Conservation (phyloP, 2,329 filamentous ascomycete species). For the Pyrenophora teres region DNA sequence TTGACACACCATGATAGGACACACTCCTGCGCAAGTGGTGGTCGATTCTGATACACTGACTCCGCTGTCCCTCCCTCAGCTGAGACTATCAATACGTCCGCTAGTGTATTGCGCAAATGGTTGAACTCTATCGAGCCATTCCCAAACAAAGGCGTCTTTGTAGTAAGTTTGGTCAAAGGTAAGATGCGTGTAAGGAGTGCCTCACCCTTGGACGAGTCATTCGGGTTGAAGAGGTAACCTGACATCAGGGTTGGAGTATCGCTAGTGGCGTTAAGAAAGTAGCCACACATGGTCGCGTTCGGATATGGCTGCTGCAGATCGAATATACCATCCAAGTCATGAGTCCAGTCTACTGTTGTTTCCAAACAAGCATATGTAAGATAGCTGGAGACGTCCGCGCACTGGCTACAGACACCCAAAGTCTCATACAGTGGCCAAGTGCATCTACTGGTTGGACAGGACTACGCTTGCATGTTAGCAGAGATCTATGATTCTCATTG, state of each 20-base stretch:
- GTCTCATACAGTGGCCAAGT: conserved; percentile 36
- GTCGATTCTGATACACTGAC: conserved; percentile 13
- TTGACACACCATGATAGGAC: conserved; percentile 36
- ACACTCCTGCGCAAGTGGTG: conserved; percentile 27
- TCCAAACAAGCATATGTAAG: conserved; percentile 20
- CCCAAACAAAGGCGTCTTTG: conserved; percentile 8
- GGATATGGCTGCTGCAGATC: not conserved
- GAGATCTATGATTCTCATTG: too few relatives aligned
- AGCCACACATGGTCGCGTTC: conserved; percentile 32
- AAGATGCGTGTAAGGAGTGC: conserved; percentile 16
- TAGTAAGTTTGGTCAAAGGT: conserved; percentile 8
- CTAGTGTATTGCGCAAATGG: conserved; percentile 13
- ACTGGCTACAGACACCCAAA: conserved; percentile 32
- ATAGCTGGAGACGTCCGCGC: conserved; percentile 18
- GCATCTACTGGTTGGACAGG: conserved; percentile 38
- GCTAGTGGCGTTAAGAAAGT: conserved; percentile 30
- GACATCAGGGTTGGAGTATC: conserved; percentile 23
- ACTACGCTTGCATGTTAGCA: not conserved
- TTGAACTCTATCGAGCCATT: conserved; percentile 24
- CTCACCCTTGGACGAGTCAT: conserved; percentile 8
- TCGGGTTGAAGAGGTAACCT: conserved; percentile 18
- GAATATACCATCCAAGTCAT: not conserved
- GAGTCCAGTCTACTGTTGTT: conserved; percentile 24
- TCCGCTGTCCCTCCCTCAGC: not conserved
- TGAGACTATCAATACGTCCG: conserved; percentile 15